Percentiles rank a stretch among this genome's conserved stretches.
These are phyloP conservation scores for Gamarada debralockiae DNA, from an alignment of 495 filamentous ascomycete species.

Conservation along the genomic window DNA sequence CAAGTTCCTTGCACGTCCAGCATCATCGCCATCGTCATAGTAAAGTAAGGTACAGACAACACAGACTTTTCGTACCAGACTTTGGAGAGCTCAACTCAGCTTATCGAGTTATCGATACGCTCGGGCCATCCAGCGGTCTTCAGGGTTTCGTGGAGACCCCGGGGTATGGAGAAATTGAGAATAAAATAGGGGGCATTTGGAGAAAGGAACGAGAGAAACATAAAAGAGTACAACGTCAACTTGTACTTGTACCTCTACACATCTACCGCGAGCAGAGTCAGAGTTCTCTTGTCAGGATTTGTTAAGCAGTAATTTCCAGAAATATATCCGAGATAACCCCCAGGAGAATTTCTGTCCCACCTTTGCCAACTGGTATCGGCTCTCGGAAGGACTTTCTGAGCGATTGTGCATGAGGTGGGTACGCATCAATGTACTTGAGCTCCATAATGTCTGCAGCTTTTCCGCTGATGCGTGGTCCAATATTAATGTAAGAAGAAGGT, in stretches of 20 bases:
- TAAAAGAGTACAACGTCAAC: too few relatives aligned
- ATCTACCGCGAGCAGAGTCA: neutral
- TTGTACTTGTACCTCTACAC: conserved; percentile 2
- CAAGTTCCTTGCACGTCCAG: neutral
- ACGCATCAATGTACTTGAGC: too few relatives aligned
- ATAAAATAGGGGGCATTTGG: neutral
- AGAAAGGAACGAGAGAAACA: neutral
- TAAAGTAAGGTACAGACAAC: conserved; percentile 12
- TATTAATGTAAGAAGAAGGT: neutral
- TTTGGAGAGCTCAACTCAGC: neutral
- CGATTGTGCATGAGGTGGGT: too few relatives aligned
- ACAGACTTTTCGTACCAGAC: too few relatives aligned
- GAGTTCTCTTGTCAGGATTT: neutral
- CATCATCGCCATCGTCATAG: conserved; percentile 11
- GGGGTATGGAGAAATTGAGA: neutral
- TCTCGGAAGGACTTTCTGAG: neutral
- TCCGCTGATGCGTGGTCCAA: conserved; percentile 19
- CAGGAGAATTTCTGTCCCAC: too few relatives aligned
- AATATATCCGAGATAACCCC: too few relatives aligned
- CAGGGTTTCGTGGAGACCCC: neutral
- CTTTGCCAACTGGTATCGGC: neutral
- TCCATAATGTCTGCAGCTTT: neutral
- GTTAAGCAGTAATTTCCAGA: too few relatives aligned
- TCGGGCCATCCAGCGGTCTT: neutral
- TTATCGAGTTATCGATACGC: neutral